Percentiles rank a stretch among this genome's conserved stretches.
Evolutionary conservation across 306 rosid species (phyloP).

Genomic region (Gastrolobium bilobum): DNA sequence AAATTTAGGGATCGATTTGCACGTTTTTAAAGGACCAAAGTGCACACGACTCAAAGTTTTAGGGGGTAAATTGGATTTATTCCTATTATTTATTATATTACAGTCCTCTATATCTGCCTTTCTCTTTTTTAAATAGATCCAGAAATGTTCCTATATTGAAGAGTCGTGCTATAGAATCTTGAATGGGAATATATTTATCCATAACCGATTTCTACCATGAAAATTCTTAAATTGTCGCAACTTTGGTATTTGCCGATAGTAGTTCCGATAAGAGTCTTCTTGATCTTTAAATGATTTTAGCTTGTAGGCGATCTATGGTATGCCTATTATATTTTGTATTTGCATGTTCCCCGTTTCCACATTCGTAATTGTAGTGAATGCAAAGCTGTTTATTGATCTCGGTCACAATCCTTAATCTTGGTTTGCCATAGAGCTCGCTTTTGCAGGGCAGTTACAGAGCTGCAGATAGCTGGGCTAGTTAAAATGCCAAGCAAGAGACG

Average conservation of each 20-base stretch:
- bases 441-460: slow-evolving; percentile 86
- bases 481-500: slow-evolving; percentile 96
- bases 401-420: slow-evolving; percentile 63
- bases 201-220: slow-evolving; percentile 8
- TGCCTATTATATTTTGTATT: slow-evolving; percentile 11
- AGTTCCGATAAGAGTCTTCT: neutral
- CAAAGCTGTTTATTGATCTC: slow-evolving; percentile 35
- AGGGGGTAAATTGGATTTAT: neutral
- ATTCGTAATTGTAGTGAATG: neutral
- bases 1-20: neutral
- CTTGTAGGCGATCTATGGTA: slow-evolving; percentile 1
- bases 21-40: neutral
- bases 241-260: neutral
- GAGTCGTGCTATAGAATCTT: neutral
- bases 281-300: slow-evolving; percentile 21
- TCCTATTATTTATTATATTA: neutral
- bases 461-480: slow-evolving; percentile 85
- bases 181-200: neutral
- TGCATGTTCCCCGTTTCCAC: slow-evolving; percentile 11
- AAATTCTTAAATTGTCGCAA: slow-evolving; percentile 18
- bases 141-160: neutral
- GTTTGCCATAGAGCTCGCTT: slow-evolving; percentile 78
- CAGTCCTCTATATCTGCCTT: neutral
- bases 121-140: neutral
- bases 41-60: neutral